Evolutionary conservation across 2,329 filamentous ascomycete genomes (phyloP).

Genomic region (Lizonia empirigonia): DNA sequence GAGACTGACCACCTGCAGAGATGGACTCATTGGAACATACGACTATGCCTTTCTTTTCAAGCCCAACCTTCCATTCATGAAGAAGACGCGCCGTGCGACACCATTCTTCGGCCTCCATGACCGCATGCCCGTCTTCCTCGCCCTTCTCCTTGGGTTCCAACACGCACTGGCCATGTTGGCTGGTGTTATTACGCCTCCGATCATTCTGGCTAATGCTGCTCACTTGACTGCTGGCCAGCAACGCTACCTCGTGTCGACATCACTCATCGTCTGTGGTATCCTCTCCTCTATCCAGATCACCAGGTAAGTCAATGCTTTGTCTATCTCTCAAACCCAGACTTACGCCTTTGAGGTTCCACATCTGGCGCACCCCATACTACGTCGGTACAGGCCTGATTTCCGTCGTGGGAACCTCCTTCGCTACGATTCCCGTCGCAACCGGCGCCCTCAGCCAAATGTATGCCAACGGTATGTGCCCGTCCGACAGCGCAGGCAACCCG

Average conservation of each 20-base stretch:
- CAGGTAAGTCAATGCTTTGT: slow-evolving; percentile 42
- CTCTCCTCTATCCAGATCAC: slow-evolving; percentile 79
- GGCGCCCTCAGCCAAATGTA: slow-evolving; percentile 81
- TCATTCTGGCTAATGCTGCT: slow-evolving; percentile 71
- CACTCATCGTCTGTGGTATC: slow-evolving; percentile 78
- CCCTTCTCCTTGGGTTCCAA: slow-evolving; percentile 76
- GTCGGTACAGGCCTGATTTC: slow-evolving; percentile 75
- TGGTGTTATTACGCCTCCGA: slow-evolving; percentile 75
- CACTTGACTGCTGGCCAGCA: slow-evolving; percentile 66
- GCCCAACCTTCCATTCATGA: slow-evolving; percentile 82
- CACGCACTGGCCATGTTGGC: slow-evolving; percentile 76
- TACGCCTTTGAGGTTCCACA: slow-evolving; percentile 60
- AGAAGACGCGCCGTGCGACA: slow-evolving; percentile 62
- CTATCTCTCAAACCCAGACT: background rate
- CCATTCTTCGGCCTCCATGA: slow-evolving; percentile 88
- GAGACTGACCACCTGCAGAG: slow-evolving; percentile 45
- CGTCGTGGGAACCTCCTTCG: slow-evolving; percentile 79
- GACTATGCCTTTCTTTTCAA: slow-evolving; percentile 89
- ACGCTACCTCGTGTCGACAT: slow-evolving; percentile 79
- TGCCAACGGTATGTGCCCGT: slow-evolving; percentile 69
- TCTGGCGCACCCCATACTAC: slow-evolving; percentile 70
- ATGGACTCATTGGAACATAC: slow-evolving; percentile 83
- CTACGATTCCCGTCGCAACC: slow-evolving; percentile 74
- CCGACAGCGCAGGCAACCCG: slow-evolving; percentile 64
- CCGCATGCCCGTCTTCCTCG: slow-evolving; percentile 74